A percentile compares a stretch with the other conserved stretches of the same genome.
phyloP scores from a whole-genome alignment of 768 basidiomycete genomes.

The Podaxis sp. region DNA sequence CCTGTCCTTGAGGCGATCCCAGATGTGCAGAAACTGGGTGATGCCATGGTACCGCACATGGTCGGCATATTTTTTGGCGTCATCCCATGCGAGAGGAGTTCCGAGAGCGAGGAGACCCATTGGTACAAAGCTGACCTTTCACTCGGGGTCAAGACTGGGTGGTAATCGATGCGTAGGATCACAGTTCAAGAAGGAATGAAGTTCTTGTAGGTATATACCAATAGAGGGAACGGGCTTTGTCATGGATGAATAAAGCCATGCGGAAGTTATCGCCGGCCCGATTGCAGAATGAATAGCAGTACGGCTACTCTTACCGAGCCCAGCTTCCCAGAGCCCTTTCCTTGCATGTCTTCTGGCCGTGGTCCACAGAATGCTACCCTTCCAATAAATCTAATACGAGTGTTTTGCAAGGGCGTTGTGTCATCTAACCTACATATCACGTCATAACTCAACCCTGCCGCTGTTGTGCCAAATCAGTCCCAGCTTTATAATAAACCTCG shows the following conservation, averaged over 20 bases:
- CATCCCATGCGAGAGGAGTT: constrained; percentile 88
- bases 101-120: constrained; percentile 96
- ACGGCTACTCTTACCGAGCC: not conserved
- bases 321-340: not conserved
- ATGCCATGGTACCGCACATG: constrained; percentile 93
- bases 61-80: constrained; percentile 81
- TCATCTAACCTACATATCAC: constrained; percentile 20
- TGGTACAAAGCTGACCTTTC: constrained; percentile 1
- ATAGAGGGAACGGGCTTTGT: constrained; percentile 10
- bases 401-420: constrained; percentile 6
- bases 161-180: not conserved
- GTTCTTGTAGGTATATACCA: not conserved
- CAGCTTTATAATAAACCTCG: not conserved
- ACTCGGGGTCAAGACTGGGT: not conserved
- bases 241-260: constrained; percentile 13
- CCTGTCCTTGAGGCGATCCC: constrained; percentile 89
- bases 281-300: not conserved
- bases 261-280: constrained; percentile 19
- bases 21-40: constrained; percentile 90
- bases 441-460: constrained; percentile 15
- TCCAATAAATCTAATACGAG: not conserved
- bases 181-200: not conserved
- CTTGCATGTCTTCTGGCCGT: not conserved
- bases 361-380: not conserved
- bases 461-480: not conserved